Evolutionary conservation across 1,284 basidiomycete species (phyloP), one percentile per base, ranked within the genome.

Genomic region (Singerocomus inundabilis): DNA sequence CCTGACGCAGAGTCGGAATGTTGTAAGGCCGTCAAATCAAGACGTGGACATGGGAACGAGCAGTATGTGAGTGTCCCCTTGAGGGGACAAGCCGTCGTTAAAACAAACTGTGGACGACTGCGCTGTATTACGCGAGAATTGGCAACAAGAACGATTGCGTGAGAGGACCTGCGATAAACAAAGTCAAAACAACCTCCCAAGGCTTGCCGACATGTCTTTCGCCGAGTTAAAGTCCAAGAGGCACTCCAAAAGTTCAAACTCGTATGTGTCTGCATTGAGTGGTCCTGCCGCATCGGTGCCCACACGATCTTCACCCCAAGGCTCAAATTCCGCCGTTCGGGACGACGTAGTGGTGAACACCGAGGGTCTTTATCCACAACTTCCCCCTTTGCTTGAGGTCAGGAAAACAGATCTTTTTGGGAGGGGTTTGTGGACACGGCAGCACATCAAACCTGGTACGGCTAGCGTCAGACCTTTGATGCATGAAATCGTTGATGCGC

Each of bases 351-450:
- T 37, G 10, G 28, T 46, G 15, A 35, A 50, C 24, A 38, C 50
- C 12, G 31, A 44, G 5, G 50, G 45, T 15, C 49, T 67, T 9
- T 67, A 69, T 47, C 39, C 51, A 9, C 51, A 57, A 9, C 51
- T 68, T 16, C 71, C 74, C 9, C 25, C 54, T 9, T 51, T 44
- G 12, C 48, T 76, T 16, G 68, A 70, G 41, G 58, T 76, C 29
- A 59, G 64, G 31, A 52, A 37, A 6, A 64, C 70, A 13, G 49
- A 52, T 1, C 26, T 24, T n/a, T 60, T 58, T 5, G 76, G 75
- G 8, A 67, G 74, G 53, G 71, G 74, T 2, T 33, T 77, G n/a
- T 75, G 68, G 67, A 50, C 74, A 3, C 76, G 29, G 43, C 48
- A 60, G 29, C 38, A 44, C 5, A 50, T 71, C 12, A 68, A 64